Evolutionary conservation across 176 grass and related monocot genomes (phyloP).

Genomic region (Oryza rufipogon): DNA sequence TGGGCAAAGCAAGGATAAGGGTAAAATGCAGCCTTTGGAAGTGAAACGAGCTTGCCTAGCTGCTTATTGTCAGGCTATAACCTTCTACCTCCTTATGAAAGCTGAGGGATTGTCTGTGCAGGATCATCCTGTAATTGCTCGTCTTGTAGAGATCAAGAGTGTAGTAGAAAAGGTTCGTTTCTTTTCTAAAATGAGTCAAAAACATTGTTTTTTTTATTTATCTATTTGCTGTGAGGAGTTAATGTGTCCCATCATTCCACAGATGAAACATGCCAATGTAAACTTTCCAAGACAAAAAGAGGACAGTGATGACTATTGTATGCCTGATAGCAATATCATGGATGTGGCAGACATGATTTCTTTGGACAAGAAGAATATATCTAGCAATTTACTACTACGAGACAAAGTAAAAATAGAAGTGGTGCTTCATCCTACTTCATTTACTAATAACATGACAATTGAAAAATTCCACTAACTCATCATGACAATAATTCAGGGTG

Average conservation of each 20-base stretch:
- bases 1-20: slow-evolving; percentile 47
- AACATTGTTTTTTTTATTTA: background rate
- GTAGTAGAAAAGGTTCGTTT: slow-evolving; percentile 76
- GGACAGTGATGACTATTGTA: slow-evolving; percentile 12
- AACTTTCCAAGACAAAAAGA: slow-evolving; percentile 29
- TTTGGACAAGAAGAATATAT: slow-evolving; percentile 34
- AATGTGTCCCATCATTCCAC: slow-evolving; percentile 25
- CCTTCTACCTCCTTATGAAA: slow-evolving; percentile 95
- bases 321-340: slow-evolving; percentile 15
- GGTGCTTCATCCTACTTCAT: slow-evolving; percentile 26
- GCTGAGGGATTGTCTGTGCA: slow-evolving; percentile 77
- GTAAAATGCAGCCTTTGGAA: slow-evolving; percentile 58
- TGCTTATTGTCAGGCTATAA: slow-evolving; percentile 89
- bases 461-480: background rate
- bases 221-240: background rate
- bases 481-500: slow-evolving; percentile 42
- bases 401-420: slow-evolving; percentile 38
- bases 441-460: background rate
- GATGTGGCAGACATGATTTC: slow-evolving; percentile 14
- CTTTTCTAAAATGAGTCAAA: background rate
- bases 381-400: background rate
- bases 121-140: slow-evolving; percentile 91
- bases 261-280: slow-evolving; percentile 54
- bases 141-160: slow-evolving; percentile 85
- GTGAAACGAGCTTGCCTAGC: slow-evolving; percentile 74